phyloP scores from a whole-genome alignment of 2,329 filamentous ascomycete genomes.

The Bipolaris bicolor region DNA sequence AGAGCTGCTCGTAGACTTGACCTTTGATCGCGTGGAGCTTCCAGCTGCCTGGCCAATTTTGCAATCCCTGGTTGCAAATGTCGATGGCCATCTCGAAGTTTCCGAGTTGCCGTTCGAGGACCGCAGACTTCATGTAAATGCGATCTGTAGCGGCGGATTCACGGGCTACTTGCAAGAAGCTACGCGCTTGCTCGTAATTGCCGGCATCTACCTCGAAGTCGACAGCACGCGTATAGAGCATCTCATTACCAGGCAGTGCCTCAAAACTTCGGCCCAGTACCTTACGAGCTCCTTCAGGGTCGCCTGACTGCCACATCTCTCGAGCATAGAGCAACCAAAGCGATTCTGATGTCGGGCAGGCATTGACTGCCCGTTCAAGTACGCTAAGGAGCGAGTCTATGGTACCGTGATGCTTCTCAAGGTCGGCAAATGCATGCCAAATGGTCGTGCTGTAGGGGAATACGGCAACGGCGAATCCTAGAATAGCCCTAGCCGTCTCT shows the following conservation, averaged over 20 bases:
- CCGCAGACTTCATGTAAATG: slow-evolving; percentile 95
- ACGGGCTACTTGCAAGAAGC: slow-evolving; percentile 80
- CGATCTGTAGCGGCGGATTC: slow-evolving; percentile 91
- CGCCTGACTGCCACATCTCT: slow-evolving; percentile 89
- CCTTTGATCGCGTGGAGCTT: slow-evolving; percentile 99
- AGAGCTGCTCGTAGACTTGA: slow-evolving; percentile 88
- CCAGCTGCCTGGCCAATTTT: slow-evolving; percentile 80
- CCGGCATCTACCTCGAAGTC: slow-evolving; percentile 93
- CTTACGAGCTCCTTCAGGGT: slow-evolving; percentile 82
- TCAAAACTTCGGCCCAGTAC: slow-evolving; percentile 91
- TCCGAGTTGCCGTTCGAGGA: slow-evolving; percentile 85
- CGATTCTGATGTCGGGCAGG: slow-evolving; percentile 87
- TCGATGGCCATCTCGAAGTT: slow-evolving; percentile 82
- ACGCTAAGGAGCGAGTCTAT: slow-evolving; percentile 83
- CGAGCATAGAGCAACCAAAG: slow-evolving; percentile 96
- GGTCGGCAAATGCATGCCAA: slow-evolving; percentile 88
- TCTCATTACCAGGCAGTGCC: slow-evolving; percentile 94
- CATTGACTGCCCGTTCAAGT: slow-evolving; percentile 90
- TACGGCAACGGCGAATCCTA: slow-evolving; percentile 85
- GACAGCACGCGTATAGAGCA: slow-evolving; percentile 96
- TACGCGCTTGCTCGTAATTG: slow-evolving; percentile 79
- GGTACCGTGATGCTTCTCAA: slow-evolving; percentile 87
- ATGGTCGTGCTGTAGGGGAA: slow-evolving; percentile 87
- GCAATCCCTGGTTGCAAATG: slow-evolving; percentile 83
- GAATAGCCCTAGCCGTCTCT: slow-evolving; percentile 91